A percentile compares a stretch with the other conserved stretches of the same genome.
phyloP scores from a whole-genome alignment of 2,329 filamentous ascomycete genomes.

The Pestalotiopsis fici region DNA sequence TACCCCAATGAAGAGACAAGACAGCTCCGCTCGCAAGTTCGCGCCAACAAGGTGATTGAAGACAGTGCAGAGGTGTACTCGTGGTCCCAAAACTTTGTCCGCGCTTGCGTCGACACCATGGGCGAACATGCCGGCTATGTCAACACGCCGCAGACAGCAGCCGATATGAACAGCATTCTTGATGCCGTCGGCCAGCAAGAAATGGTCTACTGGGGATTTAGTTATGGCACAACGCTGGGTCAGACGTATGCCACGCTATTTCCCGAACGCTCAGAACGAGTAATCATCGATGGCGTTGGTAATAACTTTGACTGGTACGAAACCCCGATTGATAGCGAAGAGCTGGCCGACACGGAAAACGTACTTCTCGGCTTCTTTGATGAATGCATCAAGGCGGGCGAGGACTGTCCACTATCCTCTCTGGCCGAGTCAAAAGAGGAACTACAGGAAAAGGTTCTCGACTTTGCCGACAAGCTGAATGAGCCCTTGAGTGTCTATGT shows the following conservation, averaged over 20 bases:
- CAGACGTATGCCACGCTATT: slow-evolving; percentile 28
- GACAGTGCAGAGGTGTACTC: slow-evolving; percentile 4
- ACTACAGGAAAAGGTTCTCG: slow-evolving; percentile 32
- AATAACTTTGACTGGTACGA: slow-evolving; percentile 29
- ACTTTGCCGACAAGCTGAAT: slow-evolving; percentile 32
- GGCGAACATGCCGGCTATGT: slow-evolving; percentile 20
- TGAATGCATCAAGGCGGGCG: slow-evolving; percentile 48
- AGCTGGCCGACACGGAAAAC: slow-evolving; percentile 42
- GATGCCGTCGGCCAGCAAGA: slow-evolving; percentile 45
- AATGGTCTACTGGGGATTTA: slow-evolving; percentile 37
- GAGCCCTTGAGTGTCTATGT: slow-evolving; percentile 42
- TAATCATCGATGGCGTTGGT: slow-evolving; percentile 20
- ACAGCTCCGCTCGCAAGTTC: neutral
- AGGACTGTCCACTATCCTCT: slow-evolving; percentile 42
- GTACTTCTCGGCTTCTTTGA: slow-evolving; percentile 43
- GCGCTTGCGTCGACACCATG: slow-evolving; percentile 5
- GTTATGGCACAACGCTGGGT: slow-evolving; percentile 30
- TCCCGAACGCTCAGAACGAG: slow-evolving; percentile 19
- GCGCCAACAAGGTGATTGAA: slow-evolving; percentile 24
- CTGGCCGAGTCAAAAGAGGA: slow-evolving; percentile 35
- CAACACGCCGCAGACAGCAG: slow-evolving; percentile 46
- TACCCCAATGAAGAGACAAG: slow-evolving; percentile 25
- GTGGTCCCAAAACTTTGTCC: slow-evolving; percentile 26
- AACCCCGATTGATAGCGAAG: slow-evolving; percentile 33
- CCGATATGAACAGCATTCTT: slow-evolving; percentile 52